Base-by-base conservation (phyloP, 2,329 filamentous ascomycete species). In the Diaporthe caulivora region DNA sequence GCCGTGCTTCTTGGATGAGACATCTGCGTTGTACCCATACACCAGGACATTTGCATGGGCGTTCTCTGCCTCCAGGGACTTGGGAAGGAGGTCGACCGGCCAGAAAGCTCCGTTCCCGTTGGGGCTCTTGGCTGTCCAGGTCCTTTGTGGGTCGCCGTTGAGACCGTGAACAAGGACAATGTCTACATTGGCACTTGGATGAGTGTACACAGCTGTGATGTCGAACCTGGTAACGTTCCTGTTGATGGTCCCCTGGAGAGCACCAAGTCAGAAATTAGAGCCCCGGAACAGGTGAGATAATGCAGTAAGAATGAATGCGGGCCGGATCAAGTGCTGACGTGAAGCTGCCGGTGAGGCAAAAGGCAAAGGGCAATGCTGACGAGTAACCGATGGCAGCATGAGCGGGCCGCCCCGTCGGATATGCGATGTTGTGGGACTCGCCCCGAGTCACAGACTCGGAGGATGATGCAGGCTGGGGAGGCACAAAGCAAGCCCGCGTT, bases 11-110 rank as follows among this genome's bases (percentile, higher is more conserved):
- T 88, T 88, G 0, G 86, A 81, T 49, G 83, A 88, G 31, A 90
- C 87, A 73, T 93, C 91, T 31, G 92, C 92, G 80, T 95, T 93
- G 80, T 94, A 95, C 31, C 93, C 93, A 79, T 94, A 94, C 0
- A 92, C 91, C 70, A 94, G 82, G 26, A 95, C 84, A 68, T 93
- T 90, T 69, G 91, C 91, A 31, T 87, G 87, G 15, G 86, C 85
- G 13, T 86, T 83, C 6, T 67, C 67, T 21, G 70, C 71, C 70
- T 86, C 87, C 21, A 94, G 83, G 2, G 91, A 87, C 1, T 83
- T 80, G 0, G 93, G 92, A 1, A 95, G 86, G 18, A 95, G 86
- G 75, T 94, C 90, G 17, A 86, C 83, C 0, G 93, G 93, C 93
- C 93, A 95, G 82, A 92, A 94, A 40, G 90, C 85, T 51, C 86